Evolutionary conservation across 352 stramenopile species (phyloP).

Genomic region (Phytopythium sindhum): DNA sequence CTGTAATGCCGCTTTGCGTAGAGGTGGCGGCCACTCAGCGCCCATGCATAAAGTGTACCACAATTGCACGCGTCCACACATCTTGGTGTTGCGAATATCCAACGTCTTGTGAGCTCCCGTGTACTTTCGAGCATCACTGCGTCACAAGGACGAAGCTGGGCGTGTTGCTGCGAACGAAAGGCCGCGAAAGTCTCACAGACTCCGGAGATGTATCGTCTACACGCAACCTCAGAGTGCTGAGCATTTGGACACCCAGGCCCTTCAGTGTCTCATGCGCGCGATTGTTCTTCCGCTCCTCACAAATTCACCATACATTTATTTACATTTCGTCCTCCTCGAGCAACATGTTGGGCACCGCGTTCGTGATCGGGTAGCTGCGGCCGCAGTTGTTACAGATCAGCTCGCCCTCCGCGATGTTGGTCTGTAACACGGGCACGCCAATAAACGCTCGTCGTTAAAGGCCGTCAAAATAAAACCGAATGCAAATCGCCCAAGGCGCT

Average conservation of each 20-base stretch:
- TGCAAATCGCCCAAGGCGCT: not conserved
- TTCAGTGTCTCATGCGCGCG: not conserved
- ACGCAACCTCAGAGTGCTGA: not conserved
- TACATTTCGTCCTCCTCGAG: constrained; percentile 86
- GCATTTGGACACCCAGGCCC: not conserved
- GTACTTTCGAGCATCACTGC: not conserved
- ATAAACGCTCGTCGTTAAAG: not conserved
- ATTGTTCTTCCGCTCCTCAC: not conserved
- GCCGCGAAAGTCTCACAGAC: not conserved
- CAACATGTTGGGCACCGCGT: constrained; percentile 84
- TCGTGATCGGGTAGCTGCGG: constrained; percentile 71
- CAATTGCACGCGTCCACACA: not conserved
- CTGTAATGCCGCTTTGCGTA: not conserved
- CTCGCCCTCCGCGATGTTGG: constrained; percentile 82
- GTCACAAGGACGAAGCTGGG: not conserved
- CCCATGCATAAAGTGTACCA: too few species aligned
- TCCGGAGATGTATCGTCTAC: not conserved
- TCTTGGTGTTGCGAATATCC: not conserved
- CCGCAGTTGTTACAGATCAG: constrained; percentile 84
- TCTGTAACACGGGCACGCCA: constrained; percentile 30
- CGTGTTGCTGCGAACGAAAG: not conserved
- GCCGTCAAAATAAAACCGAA: not conserved
- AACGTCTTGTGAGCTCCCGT: not conserved
- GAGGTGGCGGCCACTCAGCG: not conserved
- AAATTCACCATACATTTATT: constrained; percentile 9